A percentile compares a stretch with the other conserved stretches of the same genome.
These are phyloP conservation scores for Caloboletus firmus DNA, from an alignment of 1,284 basidiomycete genomes.

Conservation along the genomic window DNA sequence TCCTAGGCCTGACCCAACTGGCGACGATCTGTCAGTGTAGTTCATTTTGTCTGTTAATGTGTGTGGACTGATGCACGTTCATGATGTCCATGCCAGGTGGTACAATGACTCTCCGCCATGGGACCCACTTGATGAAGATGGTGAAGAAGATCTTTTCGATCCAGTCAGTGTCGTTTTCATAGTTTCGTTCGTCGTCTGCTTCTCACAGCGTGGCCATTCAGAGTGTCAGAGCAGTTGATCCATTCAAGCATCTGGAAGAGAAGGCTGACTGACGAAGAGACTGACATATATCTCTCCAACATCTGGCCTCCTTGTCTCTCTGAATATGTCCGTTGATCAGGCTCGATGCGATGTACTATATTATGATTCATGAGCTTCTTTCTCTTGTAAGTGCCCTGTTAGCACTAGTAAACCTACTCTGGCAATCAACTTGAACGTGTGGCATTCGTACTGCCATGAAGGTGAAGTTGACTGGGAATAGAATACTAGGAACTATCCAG, in stretches of 20 bases:
- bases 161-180: slow-evolving; percentile 1
- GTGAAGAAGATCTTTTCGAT: slow-evolving; percentile 8
- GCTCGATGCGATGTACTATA: not conserved
- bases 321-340: too few relatives aligned
- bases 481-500: too few relatives aligned
- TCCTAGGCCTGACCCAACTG: slow-evolving; percentile 11
- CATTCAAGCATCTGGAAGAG: not conserved
- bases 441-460: not conserved
- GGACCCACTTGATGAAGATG: slow-evolving; percentile 33
- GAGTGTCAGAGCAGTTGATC: not conserved
- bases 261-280: too few relatives aligned
- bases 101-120: slow-evolving; percentile 19
- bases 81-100: slow-evolving; percentile 20
- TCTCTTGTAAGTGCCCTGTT: not conserved
- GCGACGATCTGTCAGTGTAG: slow-evolving; percentile 25
- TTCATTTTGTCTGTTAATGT: not conserved
- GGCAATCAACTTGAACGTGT: not conserved
- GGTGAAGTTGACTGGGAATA: not conserved
- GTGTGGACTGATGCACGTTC: not conserved
- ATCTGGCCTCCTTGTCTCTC: not conserved
- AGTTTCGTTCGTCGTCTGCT: not conserved
- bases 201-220: slow-evolving; percentile 1
- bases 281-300: not conserved
- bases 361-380: not conserved
- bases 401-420: not conserved